Evolutionary conservation across 148 eudicot species (phyloP).

Genomic region (Beta vulgaris): DNA sequence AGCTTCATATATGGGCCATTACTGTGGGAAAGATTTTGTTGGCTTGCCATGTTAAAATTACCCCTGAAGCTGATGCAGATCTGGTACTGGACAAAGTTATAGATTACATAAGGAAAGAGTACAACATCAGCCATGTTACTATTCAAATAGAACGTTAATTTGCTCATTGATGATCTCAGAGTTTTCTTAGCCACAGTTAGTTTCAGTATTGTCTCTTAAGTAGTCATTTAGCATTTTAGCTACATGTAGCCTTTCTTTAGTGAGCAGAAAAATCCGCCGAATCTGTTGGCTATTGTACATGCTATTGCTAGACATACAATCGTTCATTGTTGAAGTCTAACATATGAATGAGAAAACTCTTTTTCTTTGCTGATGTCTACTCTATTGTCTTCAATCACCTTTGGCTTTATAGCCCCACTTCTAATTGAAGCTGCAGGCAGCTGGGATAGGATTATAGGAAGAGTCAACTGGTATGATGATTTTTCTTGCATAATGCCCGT

Average conservation of each 20-base stretch:
- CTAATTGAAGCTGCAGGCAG: constrained; percentile 15
- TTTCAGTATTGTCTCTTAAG: background rate
- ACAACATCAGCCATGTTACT: constrained; percentile 86
- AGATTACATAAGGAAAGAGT: constrained; percentile 69
- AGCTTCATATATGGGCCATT: constrained; percentile 95
- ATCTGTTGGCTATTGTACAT: constrained; percentile 23
- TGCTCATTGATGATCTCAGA: background rate
- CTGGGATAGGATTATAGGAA: background rate
- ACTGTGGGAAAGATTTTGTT: constrained; percentile 81
- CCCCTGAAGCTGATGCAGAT: constrained; percentile 79
- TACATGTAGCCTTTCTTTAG: constrained; percentile 20
- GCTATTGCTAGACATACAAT: constrained; percentile 12
- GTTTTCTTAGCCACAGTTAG: constrained; percentile 12
- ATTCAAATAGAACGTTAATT: constrained; percentile 75
- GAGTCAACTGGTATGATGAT: constrained; percentile 5
- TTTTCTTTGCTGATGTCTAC: constrained; percentile 15
- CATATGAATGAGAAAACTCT: constrained; percentile 20
- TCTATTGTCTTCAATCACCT: constrained; percentile 3
- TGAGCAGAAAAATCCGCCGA: constrained; percentile 10
- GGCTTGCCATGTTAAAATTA: constrained; percentile 87
- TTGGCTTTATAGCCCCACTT: constrained; percentile 1
- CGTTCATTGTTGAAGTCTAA: constrained; percentile 14
- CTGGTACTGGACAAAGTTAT: constrained; percentile 79
- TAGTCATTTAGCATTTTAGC: constrained; percentile 7
- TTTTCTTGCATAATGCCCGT: constrained; percentile 7